Percentiles rank a stretch among this genome's conserved stretches.
Conservation (phyloP, 345 rosid species). For the Ceriops tagal region DNA sequence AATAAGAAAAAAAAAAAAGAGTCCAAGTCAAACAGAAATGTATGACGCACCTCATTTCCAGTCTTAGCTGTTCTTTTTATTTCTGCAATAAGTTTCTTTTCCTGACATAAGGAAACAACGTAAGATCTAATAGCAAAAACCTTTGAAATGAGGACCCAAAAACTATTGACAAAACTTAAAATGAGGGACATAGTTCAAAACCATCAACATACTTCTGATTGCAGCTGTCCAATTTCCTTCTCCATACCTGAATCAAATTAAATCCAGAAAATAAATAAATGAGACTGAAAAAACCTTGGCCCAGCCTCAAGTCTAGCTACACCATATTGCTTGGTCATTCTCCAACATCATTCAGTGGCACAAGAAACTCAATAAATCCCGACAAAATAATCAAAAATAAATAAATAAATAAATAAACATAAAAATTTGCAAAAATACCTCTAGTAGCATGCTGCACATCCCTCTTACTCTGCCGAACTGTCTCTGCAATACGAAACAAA, state of each 20-base stretch:
- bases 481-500: conserved; percentile 50
- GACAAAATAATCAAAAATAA: neutral
- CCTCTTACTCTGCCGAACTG: conserved; percentile 80
- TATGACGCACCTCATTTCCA: conserved; percentile 72
- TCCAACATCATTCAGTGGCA: too few relatives aligned
- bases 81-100: conserved; percentile 91
- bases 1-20: neutral
- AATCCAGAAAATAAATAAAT: conserved; percentile 15
- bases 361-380: neutral
- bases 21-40: neutral
- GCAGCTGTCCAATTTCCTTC: conserved; percentile 83
- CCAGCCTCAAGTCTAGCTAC: neutral
- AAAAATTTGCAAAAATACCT: conserved; percentile 38
- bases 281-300: conserved; percentile 3
- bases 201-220: conserved; percentile 57
- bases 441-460: conserved; percentile 89
- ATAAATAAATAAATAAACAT: neutral
- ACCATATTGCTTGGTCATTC: neutral
- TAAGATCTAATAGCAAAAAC: conserved; percentile 10
- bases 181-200: conserved; percentile 13
- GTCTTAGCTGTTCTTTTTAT: conserved; percentile 89
- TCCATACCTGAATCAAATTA: conserved; percentile 59
- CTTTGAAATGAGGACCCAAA: too few relatives aligned
- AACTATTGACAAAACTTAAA: neutral
- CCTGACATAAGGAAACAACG: conserved; percentile 43